Conservation (phyloP, 805 yeast species). For the Wickerhamiella sergipiensis region DNA sequence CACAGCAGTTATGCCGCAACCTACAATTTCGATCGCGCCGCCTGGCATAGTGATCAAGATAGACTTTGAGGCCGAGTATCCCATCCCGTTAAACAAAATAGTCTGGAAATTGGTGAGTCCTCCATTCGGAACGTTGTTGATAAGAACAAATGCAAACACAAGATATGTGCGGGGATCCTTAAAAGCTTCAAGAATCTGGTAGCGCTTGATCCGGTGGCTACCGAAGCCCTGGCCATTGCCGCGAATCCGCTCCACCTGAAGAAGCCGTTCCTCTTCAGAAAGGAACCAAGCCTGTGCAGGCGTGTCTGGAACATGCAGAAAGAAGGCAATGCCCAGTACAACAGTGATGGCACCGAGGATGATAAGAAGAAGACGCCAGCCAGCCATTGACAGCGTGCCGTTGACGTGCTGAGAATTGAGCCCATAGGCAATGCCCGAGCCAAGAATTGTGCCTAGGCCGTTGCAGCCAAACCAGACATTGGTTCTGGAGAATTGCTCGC, state of each 20-base stretch:
- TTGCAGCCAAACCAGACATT: constrained; percentile 30
- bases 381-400: constrained; percentile 14
- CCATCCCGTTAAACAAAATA: constrained; percentile 29
- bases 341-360: constrained; percentile 45
- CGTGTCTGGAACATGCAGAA: constrained; percentile 34
- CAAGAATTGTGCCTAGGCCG: constrained; percentile 32
- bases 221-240: constrained; percentile 44
- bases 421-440: constrained; percentile 39
- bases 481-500: constrained; percentile 31
- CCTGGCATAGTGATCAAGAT: constrained; percentile 32
- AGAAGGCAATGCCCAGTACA: constrained; percentile 19
- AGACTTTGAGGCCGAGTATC: constrained; percentile 18
- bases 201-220: constrained; percentile 35
- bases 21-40: constrained; percentile 30
- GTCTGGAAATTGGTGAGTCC: constrained; percentile 38
- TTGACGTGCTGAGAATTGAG: constrained; percentile 15
- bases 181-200: constrained; percentile 39
- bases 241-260: constrained; percentile 39
- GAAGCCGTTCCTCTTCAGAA: constrained; percentile 32
- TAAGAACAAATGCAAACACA: constrained; percentile 28
- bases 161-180: constrained; percentile 38
- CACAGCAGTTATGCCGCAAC: constrained; percentile 8
- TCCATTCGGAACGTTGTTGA: constrained; percentile 38
- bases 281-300: constrained; percentile 37
- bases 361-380: constrained; percentile 44